Evolutionary conservation across 2,329 filamentous ascomycete genomes (phyloP).

Genomic region (Diaporthe sp.): DNA sequence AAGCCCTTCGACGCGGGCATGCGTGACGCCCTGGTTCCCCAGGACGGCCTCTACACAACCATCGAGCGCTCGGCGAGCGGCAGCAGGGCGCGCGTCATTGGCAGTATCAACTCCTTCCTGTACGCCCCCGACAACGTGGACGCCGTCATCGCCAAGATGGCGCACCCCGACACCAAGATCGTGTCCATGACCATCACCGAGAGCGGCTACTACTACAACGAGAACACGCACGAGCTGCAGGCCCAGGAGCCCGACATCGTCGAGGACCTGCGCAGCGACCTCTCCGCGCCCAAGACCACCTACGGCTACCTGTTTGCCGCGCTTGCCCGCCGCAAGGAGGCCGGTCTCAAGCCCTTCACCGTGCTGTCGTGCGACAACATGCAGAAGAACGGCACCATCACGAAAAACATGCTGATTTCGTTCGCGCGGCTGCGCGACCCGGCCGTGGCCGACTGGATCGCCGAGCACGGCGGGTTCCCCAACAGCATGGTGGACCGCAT

Average conservation of each 20-base stretch:
- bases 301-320: conserved; percentile 68
- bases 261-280: conserved; percentile 61
- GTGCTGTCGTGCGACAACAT: conserved; percentile 70
- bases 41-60: conserved; percentile 67
- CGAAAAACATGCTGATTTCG: conserved; percentile 63
- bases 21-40: conserved; percentile 62
- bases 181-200: conserved; percentile 69
- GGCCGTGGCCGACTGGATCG: conserved; percentile 63
- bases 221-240: conserved; percentile 67
- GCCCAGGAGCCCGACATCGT: conserved; percentile 63
- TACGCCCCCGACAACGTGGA: conserved; percentile 65
- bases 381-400: conserved; percentile 69
- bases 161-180: conserved; percentile 66
- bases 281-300: conserved; percentile 59
- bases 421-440: conserved; percentile 63
- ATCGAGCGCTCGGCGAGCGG: conserved; percentile 67
- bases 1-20: conserved; percentile 64
- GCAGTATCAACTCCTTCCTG: conserved; percentile 66
- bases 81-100: conserved; percentile 61
- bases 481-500: conserved; percentile 70
- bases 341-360: conserved; percentile 65
- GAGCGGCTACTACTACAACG: conserved; percentile 70
- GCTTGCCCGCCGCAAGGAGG: conserved; percentile 58
- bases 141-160: conserved; percentile 68
- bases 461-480: conserved; percentile 62